Evolutionary conservation across 495 filamentous ascomycete species (phyloP).

Genomic region (Neurospora sp.): DNA sequence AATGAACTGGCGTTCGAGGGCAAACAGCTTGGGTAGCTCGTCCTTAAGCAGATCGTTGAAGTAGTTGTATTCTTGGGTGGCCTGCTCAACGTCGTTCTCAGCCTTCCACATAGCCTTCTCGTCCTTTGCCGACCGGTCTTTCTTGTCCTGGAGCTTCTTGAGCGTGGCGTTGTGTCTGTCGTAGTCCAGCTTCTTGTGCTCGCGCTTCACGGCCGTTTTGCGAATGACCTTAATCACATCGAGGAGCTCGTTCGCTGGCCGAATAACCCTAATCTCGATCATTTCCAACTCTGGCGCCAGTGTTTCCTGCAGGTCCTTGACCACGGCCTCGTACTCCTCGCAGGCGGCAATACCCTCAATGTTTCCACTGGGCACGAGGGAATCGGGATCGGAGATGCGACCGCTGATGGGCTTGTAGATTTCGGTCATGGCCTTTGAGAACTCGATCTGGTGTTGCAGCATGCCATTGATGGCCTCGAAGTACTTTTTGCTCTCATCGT

Average conservation of each 20-base stretch:
- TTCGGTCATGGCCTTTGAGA: slow-evolving; percentile 88
- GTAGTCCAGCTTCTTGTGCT: slow-evolving; percentile 96
- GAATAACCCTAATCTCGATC: slow-evolving; percentile 87
- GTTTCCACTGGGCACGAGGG: slow-evolving; percentile 70
- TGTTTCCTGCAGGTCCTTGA: slow-evolving; percentile 80
- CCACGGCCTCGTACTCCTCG: slow-evolving; percentile 90
- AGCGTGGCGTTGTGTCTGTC: slow-evolving; percentile 72
- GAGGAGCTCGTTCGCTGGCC: slow-evolving; percentile 87
- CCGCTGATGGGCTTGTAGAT: slow-evolving; percentile 98
- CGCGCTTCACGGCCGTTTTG: slow-evolving; percentile 79
- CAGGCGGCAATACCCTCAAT: slow-evolving; percentile 91
- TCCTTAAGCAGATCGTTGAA: slow-evolving; percentile 96
- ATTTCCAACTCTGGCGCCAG: slow-evolving; percentile 90
- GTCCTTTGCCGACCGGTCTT: slow-evolving; percentile 90
- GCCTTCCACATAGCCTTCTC: slow-evolving; percentile 96
- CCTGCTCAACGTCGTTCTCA: slow-evolving; percentile 81
- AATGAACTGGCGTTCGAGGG: slow-evolving; percentile 93
- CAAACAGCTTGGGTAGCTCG: slow-evolving; percentile 87
- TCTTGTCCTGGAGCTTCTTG: slow-evolving; percentile 96
- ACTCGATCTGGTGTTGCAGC: slow-evolving; percentile 95
- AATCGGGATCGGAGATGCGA: slow-evolving; percentile 85
- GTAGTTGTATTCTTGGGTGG: slow-evolving; percentile 92
- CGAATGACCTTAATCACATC: slow-evolving; percentile 92
- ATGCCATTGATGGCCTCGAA: slow-evolving; percentile 98
- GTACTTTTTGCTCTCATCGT: slow-evolving; percentile 92